These are phyloP conservation scores for Pseudogymnoascus sp. DNA, from an alignment of 2,329 filamentous ascomycete species.

Conservation along the genomic window DNA sequence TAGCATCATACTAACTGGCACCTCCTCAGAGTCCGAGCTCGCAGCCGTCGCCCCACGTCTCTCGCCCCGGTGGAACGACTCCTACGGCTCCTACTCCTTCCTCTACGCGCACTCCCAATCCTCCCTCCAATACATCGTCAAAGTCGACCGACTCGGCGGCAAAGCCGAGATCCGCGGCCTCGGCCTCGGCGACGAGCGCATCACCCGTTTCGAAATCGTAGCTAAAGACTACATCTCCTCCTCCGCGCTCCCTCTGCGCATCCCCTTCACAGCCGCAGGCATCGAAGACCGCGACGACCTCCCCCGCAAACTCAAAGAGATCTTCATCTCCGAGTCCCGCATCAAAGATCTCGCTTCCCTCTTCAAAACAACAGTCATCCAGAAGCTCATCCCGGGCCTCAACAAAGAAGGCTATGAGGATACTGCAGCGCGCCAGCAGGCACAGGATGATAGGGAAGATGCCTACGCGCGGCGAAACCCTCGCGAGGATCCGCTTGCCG, in stretches of 20 bases:
- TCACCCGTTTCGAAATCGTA: constrained; percentile 66
- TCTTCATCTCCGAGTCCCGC: constrained; percentile 67
- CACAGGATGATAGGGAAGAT: constrained; percentile 34
- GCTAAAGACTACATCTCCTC: constrained; percentile 67
- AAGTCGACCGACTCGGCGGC: constrained; percentile 70
- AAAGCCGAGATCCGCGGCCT: constrained; percentile 80
- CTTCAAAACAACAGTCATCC: constrained; percentile 72
- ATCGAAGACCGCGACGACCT: constrained; percentile 46
- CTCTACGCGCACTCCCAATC: constrained; percentile 82
- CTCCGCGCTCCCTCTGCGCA: constrained; percentile 47
- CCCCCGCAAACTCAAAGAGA: constrained; percentile 41
- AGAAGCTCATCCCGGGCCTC: constrained; percentile 71
- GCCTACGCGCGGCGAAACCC: constrained; percentile 36
- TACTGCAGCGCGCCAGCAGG: constrained; percentile 32
- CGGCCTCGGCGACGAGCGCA: constrained; percentile 72
- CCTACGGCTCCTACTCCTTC: constrained; percentile 65
- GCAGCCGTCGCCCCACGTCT: constrained; percentile 53
- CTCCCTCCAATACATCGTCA: constrained; percentile 74
- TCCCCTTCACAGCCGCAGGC: constrained; percentile 39
- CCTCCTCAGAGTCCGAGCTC: constrained; percentile 45
- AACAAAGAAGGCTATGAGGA: constrained; percentile 75
- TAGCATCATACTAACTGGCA: constrained; percentile 9
- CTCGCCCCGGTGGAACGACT: constrained; percentile 72
- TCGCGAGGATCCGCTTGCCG: constrained; percentile 36
- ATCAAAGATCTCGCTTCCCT: constrained; percentile 62